Evolutionary conservation across 768 basidiomycete species (phyloP), one percentile per base, ranked within the genome.

Genomic region (Termitomyces sp.): DNA sequence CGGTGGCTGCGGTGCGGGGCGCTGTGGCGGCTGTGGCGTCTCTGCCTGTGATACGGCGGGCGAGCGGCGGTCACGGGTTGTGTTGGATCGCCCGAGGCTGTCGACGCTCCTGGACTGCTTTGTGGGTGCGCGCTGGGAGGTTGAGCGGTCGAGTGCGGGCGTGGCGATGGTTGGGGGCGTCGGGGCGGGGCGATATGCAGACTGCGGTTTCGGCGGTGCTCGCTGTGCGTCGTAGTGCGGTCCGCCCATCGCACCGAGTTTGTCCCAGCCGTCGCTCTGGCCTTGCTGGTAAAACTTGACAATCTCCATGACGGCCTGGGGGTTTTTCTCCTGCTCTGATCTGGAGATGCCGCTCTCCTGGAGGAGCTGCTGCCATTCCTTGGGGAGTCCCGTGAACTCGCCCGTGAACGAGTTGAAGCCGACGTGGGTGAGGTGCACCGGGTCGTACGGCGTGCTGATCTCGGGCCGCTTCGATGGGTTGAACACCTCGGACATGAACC

Each of bases 341-440:
- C 90, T 85, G 41, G 93, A 95, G 69, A 98, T 98, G 56, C 97
- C 97, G 63, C 89, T 93, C 72, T 98, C 95, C 73, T 93, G 93
- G 50, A 99, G 75, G 5, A 98, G 81, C 72, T 98, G 93, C 70
- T 99, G 97, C 97, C 97, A 99, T 77, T 98, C 96, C 73, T 96
- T 96, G 3, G 97, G 97, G 35, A 99, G 80, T 2, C 97, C 97
- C 9, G 93, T 95, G 76, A 95, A 98, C 75, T 99, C 96, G 59
- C 97, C 97, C 0, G 96, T 98, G 58, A 93, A 96, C 6, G 93
- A 92, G 74, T 99, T 98, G 85, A 98, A 98, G 60, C 96, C 96
- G 70, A 99, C 97, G 71, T 99, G 97, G 3, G 97, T 98, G 68
- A 99, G 89, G 77, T 98, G 96, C 41, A 98, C 96, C 35, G 97